Base-by-base conservation (phyloP, 2,329 filamentous ascomycete genomes). In the Ascochyta pisi region DNA sequence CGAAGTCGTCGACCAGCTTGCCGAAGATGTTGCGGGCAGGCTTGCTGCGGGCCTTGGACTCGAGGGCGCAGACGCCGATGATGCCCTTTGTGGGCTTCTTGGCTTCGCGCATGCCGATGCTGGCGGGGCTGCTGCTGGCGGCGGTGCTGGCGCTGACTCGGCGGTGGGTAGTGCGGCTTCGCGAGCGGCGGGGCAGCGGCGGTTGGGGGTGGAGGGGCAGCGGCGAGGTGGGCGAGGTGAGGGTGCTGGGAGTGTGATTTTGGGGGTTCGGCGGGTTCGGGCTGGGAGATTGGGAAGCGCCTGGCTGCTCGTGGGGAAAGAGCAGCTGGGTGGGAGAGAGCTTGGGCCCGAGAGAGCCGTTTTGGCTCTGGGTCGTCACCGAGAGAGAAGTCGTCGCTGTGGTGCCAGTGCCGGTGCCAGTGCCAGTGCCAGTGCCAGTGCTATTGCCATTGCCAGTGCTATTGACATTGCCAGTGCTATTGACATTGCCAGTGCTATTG, bases 11-110 rank as follows among this genome's bases (percentile, higher is more conserved):
- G 63, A 97, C 94, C 19, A 99, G 83, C 46, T 93, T 87, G 70
- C 96, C 98, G 57, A 99, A 80, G 65, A 99, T 99, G 71, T 96
- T 98, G 64, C 96, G 86, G 72, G 94, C 97, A 1, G 95, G 95
- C 77, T 98, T 98, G 82, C 93, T 97, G 69, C 95, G 86, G 33
- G 95, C 95, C 79, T 99, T 99, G 65, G 94, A 86, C 78, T 99
- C 95, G 55, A 99, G 82, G 22, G 95, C 96, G 75, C 95, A 99
- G 9, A 99, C 92, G 48, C 95, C 95, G 70, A 99, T 96, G 55
- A 82, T 84, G 58, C 87, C 87, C 58, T 86, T 78, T 16, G 76
- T 78, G 46, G 76, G 76, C 51, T 77, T 76, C 61, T 76, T 71
- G 22, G 50, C 50, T 68, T 88, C 83, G 70, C 83, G 85, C 68